Evolutionary conservation across 257 asterid genomes (phyloP), one percentile per base, ranked within the genome.

Genomic region (Fraxinus excelsior): DNA sequence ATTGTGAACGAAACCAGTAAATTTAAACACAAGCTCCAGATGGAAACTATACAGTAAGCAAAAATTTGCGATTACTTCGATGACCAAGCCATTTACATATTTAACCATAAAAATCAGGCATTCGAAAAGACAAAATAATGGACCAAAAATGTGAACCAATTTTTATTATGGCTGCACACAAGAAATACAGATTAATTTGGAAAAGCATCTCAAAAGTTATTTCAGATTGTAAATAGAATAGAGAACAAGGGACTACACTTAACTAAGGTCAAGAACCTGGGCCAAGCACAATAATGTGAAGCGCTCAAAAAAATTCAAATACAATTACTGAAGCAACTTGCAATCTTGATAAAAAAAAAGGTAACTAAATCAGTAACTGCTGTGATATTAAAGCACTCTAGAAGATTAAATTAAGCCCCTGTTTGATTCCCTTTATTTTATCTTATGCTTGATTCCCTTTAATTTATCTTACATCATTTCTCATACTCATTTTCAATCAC

Each of bases 1-100:
- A 76, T 21, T 75, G 64, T 21, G 51, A 81, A 66, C 40, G 37
- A 79, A 81, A 82, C 71, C 53, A 65, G 72, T n/a, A 72, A 5
- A 10, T 8, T 2, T 35, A 53, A 26, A 49, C 70, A 40, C 21
- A 66, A 71, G 12, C 40, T 71, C 38, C 71, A 37, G 23, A 25
- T 12, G 10, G 75, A 29, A 62, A 75, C 7, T 12, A 62, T 62
- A 10, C 35, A 62, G 66, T 23, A 62, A 23, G 28, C 68, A 62
- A 26, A 3, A 62, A 62, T 2, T 62, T 62, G 7, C 68, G 1
- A 62, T 26, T 7, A 12, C 6, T 19, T 62, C 28, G 9, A 14
- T 5, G 7, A 25, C 68, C 7, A 26, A 12, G 68, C 35, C 68
- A 62, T 25, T 11, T 12, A 62, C 18, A 62, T 25, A 26, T 62